Percentiles rank a stretch among this genome's conserved stretches.
These are phyloP conservation scores for Diaporthe longicolla DNA, from an alignment of 2,329 filamentous ascomycete species.

Conservation along the genomic window DNA sequence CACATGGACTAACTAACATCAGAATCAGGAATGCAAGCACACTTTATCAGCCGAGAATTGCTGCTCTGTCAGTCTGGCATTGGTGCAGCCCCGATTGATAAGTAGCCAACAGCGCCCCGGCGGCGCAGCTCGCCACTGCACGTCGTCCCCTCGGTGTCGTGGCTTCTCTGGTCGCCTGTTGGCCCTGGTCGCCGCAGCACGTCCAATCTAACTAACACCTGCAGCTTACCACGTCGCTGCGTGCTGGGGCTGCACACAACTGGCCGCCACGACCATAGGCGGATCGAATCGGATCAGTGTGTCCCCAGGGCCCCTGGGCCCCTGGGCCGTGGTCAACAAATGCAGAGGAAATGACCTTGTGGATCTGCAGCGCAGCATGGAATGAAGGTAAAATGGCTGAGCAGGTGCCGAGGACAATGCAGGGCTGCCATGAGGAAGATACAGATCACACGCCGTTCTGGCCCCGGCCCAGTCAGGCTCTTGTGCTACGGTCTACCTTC, in stretches of 20 bases:
- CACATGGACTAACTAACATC: constrained; percentile 16
- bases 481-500: not conserved
- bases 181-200: constrained; percentile 24
- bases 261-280: constrained; percentile 18
- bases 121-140: constrained; percentile 29
- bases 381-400: constrained; percentile 29
- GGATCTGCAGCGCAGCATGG: constrained; percentile 28
- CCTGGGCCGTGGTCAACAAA: constrained; percentile 29
- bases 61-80: constrained; percentile 23
- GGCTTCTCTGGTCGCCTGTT: constrained; percentile 22
- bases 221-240: constrained; percentile 28
- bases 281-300: constrained; percentile 26
- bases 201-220: constrained; percentile 36
- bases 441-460: constrained; percentile 22
- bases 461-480: not conserved
- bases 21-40: constrained; percentile 35
- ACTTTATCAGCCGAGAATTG: constrained; percentile 26
- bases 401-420: constrained; percentile 29
- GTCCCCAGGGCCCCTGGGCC: constrained; percentile 6
- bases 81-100: constrained; percentile 30
- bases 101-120: constrained; percentile 15
- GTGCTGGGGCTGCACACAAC: not conserved
- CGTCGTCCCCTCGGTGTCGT: not conserved
- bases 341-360: constrained; percentile 32
- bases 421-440: constrained; percentile 12